Evolutionary conservation across 2,329 filamentous ascomycete genomes (phyloP).

Genomic region (Conoideocrella luteorostrata): DNA sequence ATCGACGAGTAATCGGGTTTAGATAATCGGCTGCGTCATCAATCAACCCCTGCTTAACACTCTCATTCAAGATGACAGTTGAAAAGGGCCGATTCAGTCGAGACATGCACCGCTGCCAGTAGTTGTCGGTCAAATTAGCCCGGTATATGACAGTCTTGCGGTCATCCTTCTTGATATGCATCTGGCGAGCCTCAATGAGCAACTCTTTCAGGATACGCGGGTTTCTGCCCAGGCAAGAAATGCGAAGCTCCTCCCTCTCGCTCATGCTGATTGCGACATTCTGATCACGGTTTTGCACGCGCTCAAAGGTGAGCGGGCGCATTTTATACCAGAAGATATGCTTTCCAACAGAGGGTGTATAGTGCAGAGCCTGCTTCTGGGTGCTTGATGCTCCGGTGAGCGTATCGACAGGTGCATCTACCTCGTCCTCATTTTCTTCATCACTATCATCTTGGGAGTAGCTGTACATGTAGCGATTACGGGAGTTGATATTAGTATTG

Average conservation of each 20-base stretch:
- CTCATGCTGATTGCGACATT: conserved; percentile 30
- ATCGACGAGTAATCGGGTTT: conserved; percentile 56
- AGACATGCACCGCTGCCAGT: conserved; percentile 58
- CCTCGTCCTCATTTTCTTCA: conserved; percentile 37
- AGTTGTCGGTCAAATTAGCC: conserved; percentile 41
- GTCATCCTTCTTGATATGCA: conserved; percentile 52
- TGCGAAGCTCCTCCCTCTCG: conserved; percentile 51
- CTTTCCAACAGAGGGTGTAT: conserved; percentile 60
- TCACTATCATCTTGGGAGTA: conserved; percentile 35
- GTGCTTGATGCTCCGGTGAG: conserved; percentile 14
- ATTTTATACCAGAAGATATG: conserved; percentile 64
- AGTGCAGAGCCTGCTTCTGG: conserved; percentile 46
- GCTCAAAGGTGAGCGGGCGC: conserved; percentile 50
- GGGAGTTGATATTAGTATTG: conserved; percentile 53
- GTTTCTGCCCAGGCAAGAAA: conserved; percentile 57
- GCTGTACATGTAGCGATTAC: conserved; percentile 42
- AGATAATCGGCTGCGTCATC: conserved; percentile 59
- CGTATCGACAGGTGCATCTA: conserved; percentile 20
- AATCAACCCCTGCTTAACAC: conserved; percentile 52
- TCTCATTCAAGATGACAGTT: conserved; percentile 58
- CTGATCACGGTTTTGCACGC: conserved; percentile 41
- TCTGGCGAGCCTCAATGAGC: conserved; percentile 49
- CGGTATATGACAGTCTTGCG: conserved; percentile 61
- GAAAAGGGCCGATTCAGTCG: conserved; percentile 55
- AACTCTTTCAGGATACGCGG: conserved; percentile 56